phyloP scores from a whole-genome alignment of 73 alveolate species.

The Paramecium sexaurelia region DNA sequence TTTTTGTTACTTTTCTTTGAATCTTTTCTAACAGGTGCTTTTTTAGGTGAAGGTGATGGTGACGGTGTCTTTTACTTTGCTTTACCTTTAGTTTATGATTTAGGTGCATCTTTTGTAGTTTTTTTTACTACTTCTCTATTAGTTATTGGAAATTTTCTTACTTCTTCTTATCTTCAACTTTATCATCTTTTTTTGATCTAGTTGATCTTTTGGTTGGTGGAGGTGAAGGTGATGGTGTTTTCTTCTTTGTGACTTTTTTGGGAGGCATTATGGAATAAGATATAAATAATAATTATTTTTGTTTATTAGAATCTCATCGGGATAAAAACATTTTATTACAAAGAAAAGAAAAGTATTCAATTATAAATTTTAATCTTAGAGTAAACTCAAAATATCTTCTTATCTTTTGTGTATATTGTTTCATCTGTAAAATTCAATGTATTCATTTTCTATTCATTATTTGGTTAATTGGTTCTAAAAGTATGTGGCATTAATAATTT shows the following conservation, averaged over 20 bases:
- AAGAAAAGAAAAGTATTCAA: background rate
- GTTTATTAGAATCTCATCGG: background rate
- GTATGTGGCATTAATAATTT: constrained; percentile 31
- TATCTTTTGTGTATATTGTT: background rate
- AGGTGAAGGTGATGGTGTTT: constrained; percentile 28
- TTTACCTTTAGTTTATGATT: background rate
- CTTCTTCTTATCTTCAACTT: background rate
- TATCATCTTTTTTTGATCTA: background rate
- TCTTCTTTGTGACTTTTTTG: background rate
- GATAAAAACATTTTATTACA: background rate
- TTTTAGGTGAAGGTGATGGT: background rate
- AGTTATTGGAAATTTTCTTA: background rate
- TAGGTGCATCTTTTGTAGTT: background rate
- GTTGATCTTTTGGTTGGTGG: constrained; percentile 14
- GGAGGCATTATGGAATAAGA: background rate
- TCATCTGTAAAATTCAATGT: background rate
- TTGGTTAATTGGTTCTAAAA: background rate
- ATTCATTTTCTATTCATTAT: background rate
- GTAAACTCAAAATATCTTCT: background rate
- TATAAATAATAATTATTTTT: background rate
- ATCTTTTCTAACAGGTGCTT: background rate
- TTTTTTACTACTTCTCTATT: background rate
- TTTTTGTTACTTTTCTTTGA: background rate
- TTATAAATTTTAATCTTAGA: background rate
- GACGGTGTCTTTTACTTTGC: background rate